Evolutionary conservation across 2,329 filamentous ascomycete genomes (phyloP).

Genomic region (Penicillium sp.): DNA sequence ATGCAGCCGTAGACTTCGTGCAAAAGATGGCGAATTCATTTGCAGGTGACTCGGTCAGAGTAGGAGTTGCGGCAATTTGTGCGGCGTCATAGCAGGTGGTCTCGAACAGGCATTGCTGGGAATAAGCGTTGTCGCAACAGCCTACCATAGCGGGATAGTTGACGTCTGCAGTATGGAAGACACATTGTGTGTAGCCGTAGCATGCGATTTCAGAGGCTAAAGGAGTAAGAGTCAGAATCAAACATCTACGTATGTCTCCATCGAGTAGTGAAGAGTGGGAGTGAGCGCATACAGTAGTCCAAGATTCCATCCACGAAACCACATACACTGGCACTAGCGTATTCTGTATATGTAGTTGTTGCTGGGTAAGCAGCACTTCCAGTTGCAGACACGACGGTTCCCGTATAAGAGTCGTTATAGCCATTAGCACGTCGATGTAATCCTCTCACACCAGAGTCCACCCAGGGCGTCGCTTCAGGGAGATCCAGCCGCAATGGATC

Average conservation of each 20-base stretch:
- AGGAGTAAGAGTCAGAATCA: slow-evolving; percentile 5
- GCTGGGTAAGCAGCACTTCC: not conserved
- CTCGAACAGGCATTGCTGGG: slow-evolving; percentile 16
- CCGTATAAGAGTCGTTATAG: slow-evolving; percentile 5
- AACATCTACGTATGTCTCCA: too few species aligned
- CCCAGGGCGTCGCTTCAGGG: slow-evolving; percentile 1
- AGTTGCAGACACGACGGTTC: not conserved
- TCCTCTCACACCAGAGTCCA: not conserved
- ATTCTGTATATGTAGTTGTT: slow-evolving; percentile 1
- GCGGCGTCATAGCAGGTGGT: slow-evolving; percentile 22
- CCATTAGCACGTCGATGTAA: not conserved
- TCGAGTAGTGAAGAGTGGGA: not conserved
- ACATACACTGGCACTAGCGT: slow-evolving; percentile 3
- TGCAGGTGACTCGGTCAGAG: not conserved
- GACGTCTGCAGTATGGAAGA: slow-evolving; percentile 23
- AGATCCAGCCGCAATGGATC: slow-evolving; percentile 7
- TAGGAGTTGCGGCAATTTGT: slow-evolving; percentile 16
- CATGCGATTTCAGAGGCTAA: slow-evolving; percentile 11
- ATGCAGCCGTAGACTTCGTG: slow-evolving; percentile 9
- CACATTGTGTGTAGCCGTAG: slow-evolving; percentile 14
- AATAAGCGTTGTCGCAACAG: slow-evolving; percentile 19
- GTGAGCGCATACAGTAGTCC: not conserved
- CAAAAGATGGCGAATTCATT: slow-evolving; percentile 13
- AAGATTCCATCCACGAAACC: slow-evolving; percentile 5
- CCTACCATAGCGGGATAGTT: slow-evolving; percentile 23